A percentile compares a stretch with the other conserved stretches of the same genome.
Evolutionary conservation across 2,329 filamentous ascomycete genomes (phyloP).

Genomic region (Neofusicoccum sp.): DNA sequence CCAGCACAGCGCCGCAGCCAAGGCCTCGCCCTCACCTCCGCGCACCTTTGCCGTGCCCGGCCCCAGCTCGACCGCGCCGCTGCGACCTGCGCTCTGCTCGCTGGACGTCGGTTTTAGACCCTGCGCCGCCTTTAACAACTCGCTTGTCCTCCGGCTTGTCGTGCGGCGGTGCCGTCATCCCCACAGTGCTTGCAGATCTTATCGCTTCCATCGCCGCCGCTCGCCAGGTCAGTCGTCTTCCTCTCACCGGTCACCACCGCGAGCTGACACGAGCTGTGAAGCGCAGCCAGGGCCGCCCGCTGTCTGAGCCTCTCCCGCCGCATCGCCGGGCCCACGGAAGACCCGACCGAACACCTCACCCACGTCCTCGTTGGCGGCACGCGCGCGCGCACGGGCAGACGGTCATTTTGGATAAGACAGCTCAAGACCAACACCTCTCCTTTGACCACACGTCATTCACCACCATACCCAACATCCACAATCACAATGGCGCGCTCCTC

Average conservation of each 20-base stretch:
- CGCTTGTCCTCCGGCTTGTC: neutral
- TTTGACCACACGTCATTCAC: neutral
- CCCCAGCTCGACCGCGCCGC: no score
- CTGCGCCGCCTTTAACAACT: neutral
- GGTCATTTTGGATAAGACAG: conserved; percentile 16
- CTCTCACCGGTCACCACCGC: conserved; percentile 8
- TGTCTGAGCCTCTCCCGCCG: conserved; percentile 8
- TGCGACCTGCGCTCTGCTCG: neutral
- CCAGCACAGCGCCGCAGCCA: no score
- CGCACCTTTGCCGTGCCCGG: no score
- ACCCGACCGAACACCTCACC: neutral
- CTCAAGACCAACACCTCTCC: neutral
- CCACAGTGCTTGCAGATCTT: conserved; percentile 17
- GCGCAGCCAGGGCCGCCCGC: conserved; percentile 4
- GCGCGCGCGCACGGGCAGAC: conserved; percentile 8
- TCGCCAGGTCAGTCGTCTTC: conserved; percentile 12
- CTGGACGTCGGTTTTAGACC: neutral
- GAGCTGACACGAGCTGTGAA: neutral
- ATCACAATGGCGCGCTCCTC: conserved; percentile 28
- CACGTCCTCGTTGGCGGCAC: conserved; percentile 12
- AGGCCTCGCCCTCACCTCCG: no score
- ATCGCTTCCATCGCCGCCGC: conserved; percentile 3
- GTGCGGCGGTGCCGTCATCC: neutral
- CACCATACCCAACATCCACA: conserved; percentile 1
- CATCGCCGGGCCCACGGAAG: conserved; percentile 11